Percentiles rank a stretch among this genome's conserved stretches.
These are phyloP conservation scores for Neurospora pannonica DNA, from an alignment of 495 filamentous ascomycete species.

Conservation along the genomic window DNA sequence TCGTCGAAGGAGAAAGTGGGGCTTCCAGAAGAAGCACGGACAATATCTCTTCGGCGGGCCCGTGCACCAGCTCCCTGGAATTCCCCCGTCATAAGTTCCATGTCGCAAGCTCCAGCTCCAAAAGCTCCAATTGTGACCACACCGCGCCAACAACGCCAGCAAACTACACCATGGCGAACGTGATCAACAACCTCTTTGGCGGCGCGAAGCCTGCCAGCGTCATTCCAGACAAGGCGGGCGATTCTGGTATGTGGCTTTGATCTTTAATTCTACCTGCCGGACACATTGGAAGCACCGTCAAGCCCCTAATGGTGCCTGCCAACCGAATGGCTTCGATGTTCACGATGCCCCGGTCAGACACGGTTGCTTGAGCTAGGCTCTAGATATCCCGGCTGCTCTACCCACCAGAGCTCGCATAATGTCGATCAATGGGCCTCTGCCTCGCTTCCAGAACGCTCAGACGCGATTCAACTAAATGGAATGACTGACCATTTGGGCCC, in stretches of 20 bases:
- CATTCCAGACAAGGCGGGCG: conserved; percentile 31
- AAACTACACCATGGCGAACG: conserved; percentile 49
- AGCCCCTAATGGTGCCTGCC: background rate
- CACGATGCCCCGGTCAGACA: background rate
- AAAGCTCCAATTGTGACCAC: background rate
- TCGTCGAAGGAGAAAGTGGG: background rate
- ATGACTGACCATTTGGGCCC: conserved; percentile 1
- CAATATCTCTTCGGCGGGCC: background rate
- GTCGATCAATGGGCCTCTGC: background rate
- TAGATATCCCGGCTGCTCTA: background rate
- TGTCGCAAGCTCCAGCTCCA: background rate
- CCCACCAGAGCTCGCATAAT: background rate
- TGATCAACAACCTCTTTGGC: conserved; percentile 60
- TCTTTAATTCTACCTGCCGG: background rate
- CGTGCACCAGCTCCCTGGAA: background rate
- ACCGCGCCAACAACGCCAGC: conserved; percentile 6
- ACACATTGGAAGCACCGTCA: background rate
- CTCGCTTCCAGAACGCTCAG: background rate
- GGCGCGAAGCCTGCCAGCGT: conserved; percentile 46
- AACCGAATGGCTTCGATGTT: background rate
- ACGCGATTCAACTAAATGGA: background rate
- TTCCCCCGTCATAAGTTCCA: background rate
- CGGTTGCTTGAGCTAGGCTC: background rate
- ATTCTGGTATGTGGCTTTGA: conserved; percentile 48
- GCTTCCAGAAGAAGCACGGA: background rate